These are phyloP conservation scores for Cyberlindnera misumaiensis DNA, from an alignment of 805 yeast species.

Conservation along the genomic window DNA sequence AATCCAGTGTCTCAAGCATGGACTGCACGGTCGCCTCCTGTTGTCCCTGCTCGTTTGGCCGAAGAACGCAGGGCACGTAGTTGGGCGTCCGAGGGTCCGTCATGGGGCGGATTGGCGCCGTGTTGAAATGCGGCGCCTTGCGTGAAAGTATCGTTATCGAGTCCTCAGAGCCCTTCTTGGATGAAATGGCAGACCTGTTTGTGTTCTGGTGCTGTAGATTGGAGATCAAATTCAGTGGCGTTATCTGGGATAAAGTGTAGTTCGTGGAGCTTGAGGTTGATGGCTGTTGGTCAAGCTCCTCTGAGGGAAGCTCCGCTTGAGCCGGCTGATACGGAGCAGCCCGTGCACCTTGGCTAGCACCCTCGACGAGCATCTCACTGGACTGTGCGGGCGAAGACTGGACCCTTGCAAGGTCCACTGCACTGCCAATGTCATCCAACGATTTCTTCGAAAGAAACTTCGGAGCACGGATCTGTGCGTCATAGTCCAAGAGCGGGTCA, in stretches of 20 bases:
- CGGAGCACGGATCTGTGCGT: conserved; percentile 25
- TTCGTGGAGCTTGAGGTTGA: conserved; percentile 8
- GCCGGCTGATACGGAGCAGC: conserved; percentile 16
- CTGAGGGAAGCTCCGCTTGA: conserved; percentile 11
- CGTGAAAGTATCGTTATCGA: conserved; percentile 14
- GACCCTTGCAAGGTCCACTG: not conserved
- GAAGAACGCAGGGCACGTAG: conserved; percentile 73
- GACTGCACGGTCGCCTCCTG: not conserved
- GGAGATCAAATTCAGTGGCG: conserved; percentile 7
- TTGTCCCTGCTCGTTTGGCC: conserved; percentile 26
- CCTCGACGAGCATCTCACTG: not conserved
- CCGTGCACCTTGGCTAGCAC: not conserved
- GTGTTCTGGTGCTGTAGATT: conserved; percentile 7
- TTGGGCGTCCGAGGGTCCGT: conserved; percentile 67
- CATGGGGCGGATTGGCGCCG: conserved; percentile 46
- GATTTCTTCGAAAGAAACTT: conserved; percentile 16
- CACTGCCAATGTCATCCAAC: conserved; percentile 9
- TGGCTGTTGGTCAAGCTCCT: conserved; percentile 6
- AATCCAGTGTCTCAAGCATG: not conserved
- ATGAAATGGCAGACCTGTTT: conserved; percentile 6
- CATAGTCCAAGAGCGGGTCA: conserved; percentile 22
- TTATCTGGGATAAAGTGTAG: conserved; percentile 10
- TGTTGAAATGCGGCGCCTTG: conserved; percentile 14
- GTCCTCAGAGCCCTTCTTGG: conserved; percentile 19
- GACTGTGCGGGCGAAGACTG: not conserved